Evolutionary conservation across 2,329 filamentous ascomycete species (phyloP).

Genomic region (Arthrobotrys sinensis): DNA sequence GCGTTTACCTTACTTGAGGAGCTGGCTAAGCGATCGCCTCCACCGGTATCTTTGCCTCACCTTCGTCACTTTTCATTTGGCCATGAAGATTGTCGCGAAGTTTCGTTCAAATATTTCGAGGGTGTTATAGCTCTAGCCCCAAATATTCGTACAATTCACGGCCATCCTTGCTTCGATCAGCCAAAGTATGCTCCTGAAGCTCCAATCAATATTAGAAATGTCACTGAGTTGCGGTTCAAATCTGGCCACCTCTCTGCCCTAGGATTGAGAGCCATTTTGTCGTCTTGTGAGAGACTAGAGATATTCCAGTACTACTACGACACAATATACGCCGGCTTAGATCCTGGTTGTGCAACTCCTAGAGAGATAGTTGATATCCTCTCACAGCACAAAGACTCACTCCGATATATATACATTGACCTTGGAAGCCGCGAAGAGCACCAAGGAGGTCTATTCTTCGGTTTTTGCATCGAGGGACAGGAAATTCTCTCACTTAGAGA

Average conservation of each 20-base stretch:
- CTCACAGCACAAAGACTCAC: slow-evolving; percentile 25
- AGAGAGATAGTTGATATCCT: slow-evolving; percentile 29
- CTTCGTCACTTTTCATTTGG: slow-evolving; percentile 27
- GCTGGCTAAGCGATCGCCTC: slow-evolving; percentile 11
- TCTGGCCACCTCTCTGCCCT: slow-evolving; percentile 9
- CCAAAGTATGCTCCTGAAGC: neutral
- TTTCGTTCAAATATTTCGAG: slow-evolving; percentile 33
- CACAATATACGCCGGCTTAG: slow-evolving; percentile 18
- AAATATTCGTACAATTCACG: slow-evolving; percentile 16
- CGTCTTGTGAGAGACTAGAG: slow-evolving; percentile 35
- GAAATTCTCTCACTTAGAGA: slow-evolving; percentile 31
- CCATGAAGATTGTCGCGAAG: slow-evolving; percentile 10
- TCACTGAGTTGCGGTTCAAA: slow-evolving; percentile 27
- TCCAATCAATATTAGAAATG: slow-evolving; percentile 25
- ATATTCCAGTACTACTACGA: slow-evolving; percentile 9
- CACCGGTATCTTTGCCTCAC: slow-evolving; percentile 3
- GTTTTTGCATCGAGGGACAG: slow-evolving; percentile 32
- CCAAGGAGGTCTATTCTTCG: neutral
- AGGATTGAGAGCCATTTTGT: slow-evolving; percentile 13
- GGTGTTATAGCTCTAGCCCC: slow-evolving; percentile 34
- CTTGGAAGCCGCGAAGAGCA: slow-evolving; percentile 17
- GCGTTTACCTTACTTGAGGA: slow-evolving; percentile 30
- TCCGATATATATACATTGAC: slow-evolving; percentile 20
- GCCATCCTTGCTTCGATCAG: slow-evolving; percentile 27
- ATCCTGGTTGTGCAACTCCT: slow-evolving; percentile 10